Base-by-base conservation (phyloP, 768 basidiomycete species). In the Kwoniella sp. region DNA sequence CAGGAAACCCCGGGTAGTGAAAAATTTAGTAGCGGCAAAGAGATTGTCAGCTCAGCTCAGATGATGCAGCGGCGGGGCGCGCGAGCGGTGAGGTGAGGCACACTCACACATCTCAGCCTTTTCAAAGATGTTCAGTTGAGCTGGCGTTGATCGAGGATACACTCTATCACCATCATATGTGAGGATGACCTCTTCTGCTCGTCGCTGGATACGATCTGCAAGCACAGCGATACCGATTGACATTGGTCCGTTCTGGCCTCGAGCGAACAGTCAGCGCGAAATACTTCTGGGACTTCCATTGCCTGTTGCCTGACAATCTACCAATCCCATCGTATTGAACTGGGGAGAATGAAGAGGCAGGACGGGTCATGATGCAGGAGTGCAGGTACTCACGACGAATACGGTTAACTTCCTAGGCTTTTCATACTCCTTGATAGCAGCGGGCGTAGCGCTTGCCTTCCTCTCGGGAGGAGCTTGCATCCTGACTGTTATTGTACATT, bases 121-220 rank as follows among this genome's bases (percentile, higher is more conserved):
- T 9, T 58, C 47, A 9, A 40, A 9, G 47, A 64, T 64, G 21
- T 55, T 55, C 26, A 64, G 51, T 37, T 64, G 52, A 4, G 12
- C 49, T 8, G 62, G 62, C 15, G 62, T 57, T 3, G 33, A 49
- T 25, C 62, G 47, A 6, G 62, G 36, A 30, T 64, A 64, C 2
- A 64, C 62, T n/a, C 55, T 25, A 29, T 58, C 36, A 48, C 58
- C 65, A 15, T 70, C 50, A 44, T 72, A 63, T 12, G 61, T 60
- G 7, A 72, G 29, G 7, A 70, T 52, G 22, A 74, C n/a, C 12
- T 72, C 70, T 19, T 67, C 63, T 1, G 67, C 27, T 33, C 29
- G 29, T 37, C 67, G 66, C 24, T 60, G 48, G 6, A 72, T 48
- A 9, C 57, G 37, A 9, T 68, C 60, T 10, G 70, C 69, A 13